Evolutionary conservation across 2,329 filamentous ascomycete genomes (phyloP), one percentile per base, ranked within the genome.

Genomic region (Fusarium metavorans): DNA sequence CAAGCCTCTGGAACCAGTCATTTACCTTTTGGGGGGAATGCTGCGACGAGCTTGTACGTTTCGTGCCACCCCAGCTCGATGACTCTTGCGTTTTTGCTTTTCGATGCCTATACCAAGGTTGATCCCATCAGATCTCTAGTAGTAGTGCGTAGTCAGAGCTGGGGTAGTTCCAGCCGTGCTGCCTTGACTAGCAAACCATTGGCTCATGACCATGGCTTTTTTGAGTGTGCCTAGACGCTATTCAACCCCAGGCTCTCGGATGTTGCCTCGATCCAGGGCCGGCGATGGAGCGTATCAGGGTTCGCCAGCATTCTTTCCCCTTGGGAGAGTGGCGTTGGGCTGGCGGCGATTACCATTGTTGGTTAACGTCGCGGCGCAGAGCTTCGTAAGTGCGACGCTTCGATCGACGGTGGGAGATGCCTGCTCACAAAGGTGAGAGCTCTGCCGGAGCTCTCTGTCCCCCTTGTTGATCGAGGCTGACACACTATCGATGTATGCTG

Each of bases 311-410:
- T 41, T 67, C 66, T 65, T 67, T 48, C 60, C 35, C 67, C 54
- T 58, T 70, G 58, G 54, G 41, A 43, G 14, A 37, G 35, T 76
- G 71, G 74, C 74, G 71, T 64, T 64, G 48, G 45, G 30, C 35
- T 61, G 32, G 71, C 58, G 72, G 72, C 60, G 58, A 74, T 72
- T 67, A 5, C 72, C 58, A 52, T 64, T 63, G 68, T 60, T 16
- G 71, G 71, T 48, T 25, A 72, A 68, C 34, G 50, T 72, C 41
- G 48, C 52, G 48, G 68, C 37, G 27, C 4, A 34, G 43, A 48
- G 20, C 57, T 65, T 41, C 35, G 30, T 67, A 50, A 34, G 39
- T 32, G 27, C 13, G 43, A 16, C 43, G 23, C 35, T 45, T 41
- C 35, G 45, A 35, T 48, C 65, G 61, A 66, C 64, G 30, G 27